These are phyloP conservation scores for Chamaenerion angustifolium DNA, from an alignment of 345 rosid species.

Conservation along the genomic window DNA sequence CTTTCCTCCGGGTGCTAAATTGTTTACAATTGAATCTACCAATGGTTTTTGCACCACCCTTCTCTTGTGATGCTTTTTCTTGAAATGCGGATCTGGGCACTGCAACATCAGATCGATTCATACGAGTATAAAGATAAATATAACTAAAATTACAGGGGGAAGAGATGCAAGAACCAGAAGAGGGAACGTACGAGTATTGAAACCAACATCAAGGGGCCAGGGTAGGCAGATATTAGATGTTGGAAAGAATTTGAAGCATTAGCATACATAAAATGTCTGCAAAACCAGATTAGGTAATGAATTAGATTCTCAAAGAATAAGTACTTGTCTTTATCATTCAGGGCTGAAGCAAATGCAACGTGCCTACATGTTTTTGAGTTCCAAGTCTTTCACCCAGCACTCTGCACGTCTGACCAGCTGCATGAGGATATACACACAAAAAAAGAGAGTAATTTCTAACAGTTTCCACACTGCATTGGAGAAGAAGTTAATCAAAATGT, in stretches of 20 bases:
- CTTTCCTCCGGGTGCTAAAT: constrained; percentile 64
- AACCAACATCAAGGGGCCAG: constrained; percentile 69
- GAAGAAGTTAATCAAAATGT: constrained; percentile 12
- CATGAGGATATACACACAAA: constrained; percentile 10
- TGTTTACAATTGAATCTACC: constrained; percentile 42
- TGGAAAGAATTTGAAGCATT: constrained; percentile 69
- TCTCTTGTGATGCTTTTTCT: constrained; percentile 85
- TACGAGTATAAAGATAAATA: no score
- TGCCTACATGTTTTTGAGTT: constrained; percentile 59
- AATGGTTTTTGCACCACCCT: constrained; percentile 75
- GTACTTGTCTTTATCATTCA: background rate
- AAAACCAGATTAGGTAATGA: constrained; percentile 12
- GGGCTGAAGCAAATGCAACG: background rate
- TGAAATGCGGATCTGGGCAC: constrained; percentile 98
- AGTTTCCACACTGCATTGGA: constrained; percentile 8
- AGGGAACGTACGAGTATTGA: constrained; percentile 59
- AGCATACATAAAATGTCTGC: constrained; percentile 78
- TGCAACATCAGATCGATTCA: constrained; percentile 17
- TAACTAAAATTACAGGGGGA: background rate
- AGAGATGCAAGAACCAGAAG: background rate
- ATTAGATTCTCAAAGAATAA: constrained; percentile 2
- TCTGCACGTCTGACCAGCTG: constrained; percentile 78
- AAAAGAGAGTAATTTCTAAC: constrained; percentile 9
- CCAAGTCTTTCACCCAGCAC: constrained; percentile 67
- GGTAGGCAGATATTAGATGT: constrained; percentile 46